Percentiles rank a stretch among this genome's conserved stretches.
Conservation (phyloP, 169 alveolate species). For the Besnoitia besnoiti region DNA sequence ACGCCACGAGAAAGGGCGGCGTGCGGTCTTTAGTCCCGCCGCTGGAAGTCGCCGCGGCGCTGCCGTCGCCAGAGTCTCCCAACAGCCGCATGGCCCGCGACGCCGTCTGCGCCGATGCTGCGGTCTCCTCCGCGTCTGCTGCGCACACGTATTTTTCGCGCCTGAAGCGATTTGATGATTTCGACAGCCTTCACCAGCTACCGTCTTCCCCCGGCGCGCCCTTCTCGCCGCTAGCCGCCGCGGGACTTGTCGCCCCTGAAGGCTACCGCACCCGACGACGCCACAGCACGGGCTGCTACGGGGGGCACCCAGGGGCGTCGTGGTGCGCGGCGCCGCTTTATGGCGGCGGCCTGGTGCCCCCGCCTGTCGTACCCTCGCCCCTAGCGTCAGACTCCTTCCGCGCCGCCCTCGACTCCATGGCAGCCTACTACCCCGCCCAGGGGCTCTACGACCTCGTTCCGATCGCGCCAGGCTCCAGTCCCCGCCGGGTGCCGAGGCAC, state of each 20-base stretch:
- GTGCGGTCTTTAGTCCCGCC: not conserved
- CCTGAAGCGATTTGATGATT: too few species aligned
- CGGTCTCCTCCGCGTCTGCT: not conserved
- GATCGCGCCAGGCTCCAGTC: conserved; percentile 1
- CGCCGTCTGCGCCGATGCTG: too few species aligned
- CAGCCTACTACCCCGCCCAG: conserved; percentile 24
- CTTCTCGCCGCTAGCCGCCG: too few species aligned
- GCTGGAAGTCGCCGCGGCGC: not conserved
- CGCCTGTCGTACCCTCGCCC: not conserved
- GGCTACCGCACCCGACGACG: not conserved
- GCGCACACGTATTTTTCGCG: not conserved
- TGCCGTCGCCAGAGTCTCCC: not conserved
- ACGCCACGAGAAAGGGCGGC: too few species aligned
- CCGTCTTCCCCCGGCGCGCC: too few species aligned
- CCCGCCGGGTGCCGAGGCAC: not conserved
- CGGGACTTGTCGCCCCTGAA: not conserved
- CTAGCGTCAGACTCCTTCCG: conserved; percentile 1
- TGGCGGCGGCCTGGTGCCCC: not conserved
- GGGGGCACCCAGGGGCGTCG: not conserved
- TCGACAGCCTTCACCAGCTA: not conserved
- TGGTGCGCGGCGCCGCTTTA: not conserved
- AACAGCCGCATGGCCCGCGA: not conserved
- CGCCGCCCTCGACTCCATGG: conserved; percentile 7
- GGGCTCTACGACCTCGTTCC: conserved; percentile 24
- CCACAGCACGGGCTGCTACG: not conserved